Base-by-base conservation (phyloP, 2,329 filamentous ascomycete genomes). In the Neopestalotiopsis clavispora region DNA sequence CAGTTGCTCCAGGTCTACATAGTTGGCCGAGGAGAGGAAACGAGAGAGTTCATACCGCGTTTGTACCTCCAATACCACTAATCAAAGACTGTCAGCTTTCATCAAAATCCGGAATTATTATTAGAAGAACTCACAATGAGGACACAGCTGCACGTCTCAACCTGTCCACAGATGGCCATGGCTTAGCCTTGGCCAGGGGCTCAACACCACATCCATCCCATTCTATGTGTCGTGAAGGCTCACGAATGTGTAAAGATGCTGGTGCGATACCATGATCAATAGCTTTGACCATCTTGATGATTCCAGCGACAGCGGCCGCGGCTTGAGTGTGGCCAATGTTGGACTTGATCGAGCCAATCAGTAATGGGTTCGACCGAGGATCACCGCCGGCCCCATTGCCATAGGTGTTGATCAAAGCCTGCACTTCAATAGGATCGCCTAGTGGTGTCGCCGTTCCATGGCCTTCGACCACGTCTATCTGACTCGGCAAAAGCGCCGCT, bases 301-400 rank as follows among this genome's bases (percentile, higher is more conserved):
- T 68, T 2, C 74, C 77, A 1, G 76, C 74, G 1, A 81, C 32
- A 1, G 76, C 79, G 3, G 76, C 72, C 4, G 75, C 72, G 32
- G 75, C 78, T 71, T 82, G 78, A 0, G 73, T 72, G 68, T 82
- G 81, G 1, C 81, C 81, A 42, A 82, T 72, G n/a, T 81, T 76
- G 3, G 77, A 71, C 75, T 83, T 78, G 72, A 76, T 67, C 1
- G 77, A 78, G 28, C 78, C 78, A 32, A 79, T 23, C 42, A 70
- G 59, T 45, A 74, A 67, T 14, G 71, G 70, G 3, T 69, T 59
- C n/a, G 52, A 38, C 9, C 45, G 45, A 4, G 32, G 64, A 32
- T 34, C 52, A n/a, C 13, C 30, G 32, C 14, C 32, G 23, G 28
- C 56, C 64, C 62, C 13, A 64, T 58, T 42, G 23, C 62, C 62